Conservation (phyloP, 768 basidiomycete species). For the Rhodotorula kratochvilovae region DNA sequence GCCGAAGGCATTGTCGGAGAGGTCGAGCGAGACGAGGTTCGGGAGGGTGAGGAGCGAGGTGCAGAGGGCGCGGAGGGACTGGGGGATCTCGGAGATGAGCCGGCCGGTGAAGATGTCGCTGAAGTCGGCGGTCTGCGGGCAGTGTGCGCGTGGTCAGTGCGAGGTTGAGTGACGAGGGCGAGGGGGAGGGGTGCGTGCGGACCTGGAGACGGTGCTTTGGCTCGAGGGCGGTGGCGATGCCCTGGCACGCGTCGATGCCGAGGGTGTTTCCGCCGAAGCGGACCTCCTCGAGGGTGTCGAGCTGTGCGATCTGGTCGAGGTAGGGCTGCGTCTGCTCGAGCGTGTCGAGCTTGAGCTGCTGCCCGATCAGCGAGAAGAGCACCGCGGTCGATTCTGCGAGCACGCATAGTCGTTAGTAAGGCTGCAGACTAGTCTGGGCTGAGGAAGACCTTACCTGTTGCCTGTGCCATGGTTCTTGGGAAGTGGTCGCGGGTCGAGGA, state of each 20-base stretch:
- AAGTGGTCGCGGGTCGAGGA: no score
- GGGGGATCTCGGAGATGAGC: constrained; percentile 89
- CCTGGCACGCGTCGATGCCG: constrained; percentile 81
- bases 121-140: constrained; percentile 79
- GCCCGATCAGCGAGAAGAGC: constrained; percentile 58
- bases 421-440: no score
- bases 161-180: not conserved
- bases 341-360: constrained; percentile 74
- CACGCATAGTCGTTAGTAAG: no score
- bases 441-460: no score
- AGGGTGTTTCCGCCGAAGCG: constrained; percentile 91
- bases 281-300: constrained; percentile 69
- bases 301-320: constrained; percentile 52
- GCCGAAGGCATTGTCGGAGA: constrained; percentile 95
- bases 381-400: not conserved
- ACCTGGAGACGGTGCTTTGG: constrained; percentile 69
- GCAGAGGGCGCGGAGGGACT: constrained; percentile 79
- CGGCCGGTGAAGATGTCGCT: constrained; percentile 98
- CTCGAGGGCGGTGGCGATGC: constrained; percentile 71
- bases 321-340: constrained; percentile 70
- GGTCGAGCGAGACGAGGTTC: constrained; percentile 77
- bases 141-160: not conserved
- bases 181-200: constrained; percentile 33
- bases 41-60: constrained; percentile 75
- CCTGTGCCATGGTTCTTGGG: no score